Conservation (phyloP, 1,139 yeast species). For the Sugiyamaella pinicola region DNA sequence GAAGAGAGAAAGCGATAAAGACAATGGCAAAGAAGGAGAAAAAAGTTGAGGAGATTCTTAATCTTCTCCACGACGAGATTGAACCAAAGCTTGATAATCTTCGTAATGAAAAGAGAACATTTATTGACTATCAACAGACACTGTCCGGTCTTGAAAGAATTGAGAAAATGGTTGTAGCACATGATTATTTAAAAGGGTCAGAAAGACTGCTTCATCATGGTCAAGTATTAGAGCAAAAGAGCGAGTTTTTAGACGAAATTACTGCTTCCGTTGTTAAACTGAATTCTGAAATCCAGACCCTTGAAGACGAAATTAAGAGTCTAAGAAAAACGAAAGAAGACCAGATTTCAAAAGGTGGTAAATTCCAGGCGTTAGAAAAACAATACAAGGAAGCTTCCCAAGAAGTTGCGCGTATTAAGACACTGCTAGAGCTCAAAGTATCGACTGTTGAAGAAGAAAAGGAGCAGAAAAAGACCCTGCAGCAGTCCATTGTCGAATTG, state of each 20-base stretch:
- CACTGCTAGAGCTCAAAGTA: constrained; percentile 59
- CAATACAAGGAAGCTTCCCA: constrained; percentile 62
- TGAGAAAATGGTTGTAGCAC: constrained; percentile 73
- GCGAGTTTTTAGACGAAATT: constrained; percentile 25
- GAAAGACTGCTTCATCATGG: constrained; percentile 40
- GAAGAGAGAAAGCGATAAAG: constrained; percentile 87
- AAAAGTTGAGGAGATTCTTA: constrained; percentile 75
- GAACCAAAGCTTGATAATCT: constrained; percentile 88
- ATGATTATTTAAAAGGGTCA: constrained; percentile 58
- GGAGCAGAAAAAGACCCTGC: constrained; percentile 33
- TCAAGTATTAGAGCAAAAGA: constrained; percentile 39
- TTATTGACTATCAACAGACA: constrained; percentile 82
- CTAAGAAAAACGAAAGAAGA: constrained; percentile 58
- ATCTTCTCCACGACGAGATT: constrained; percentile 77
- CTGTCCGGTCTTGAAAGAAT: constrained; percentile 79
- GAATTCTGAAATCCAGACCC: constrained; percentile 56
- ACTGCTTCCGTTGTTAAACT: constrained; percentile 48
- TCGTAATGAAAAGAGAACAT: constrained; percentile 77
- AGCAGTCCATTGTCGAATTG: constrained; percentile 33
- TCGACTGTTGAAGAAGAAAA: constrained; percentile 59
- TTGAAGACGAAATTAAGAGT: constrained; percentile 62
- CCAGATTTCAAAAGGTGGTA: constrained; percentile 65
- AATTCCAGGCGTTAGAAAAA: constrained; percentile 61
- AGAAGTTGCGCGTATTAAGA: constrained; percentile 65
- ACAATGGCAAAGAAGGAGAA: constrained; percentile 91